Evolutionary conservation across 768 basidiomycete genomes (phyloP), one percentile per base, ranked within the genome.

Genomic region (Pleurotus pulmonarius): DNA sequence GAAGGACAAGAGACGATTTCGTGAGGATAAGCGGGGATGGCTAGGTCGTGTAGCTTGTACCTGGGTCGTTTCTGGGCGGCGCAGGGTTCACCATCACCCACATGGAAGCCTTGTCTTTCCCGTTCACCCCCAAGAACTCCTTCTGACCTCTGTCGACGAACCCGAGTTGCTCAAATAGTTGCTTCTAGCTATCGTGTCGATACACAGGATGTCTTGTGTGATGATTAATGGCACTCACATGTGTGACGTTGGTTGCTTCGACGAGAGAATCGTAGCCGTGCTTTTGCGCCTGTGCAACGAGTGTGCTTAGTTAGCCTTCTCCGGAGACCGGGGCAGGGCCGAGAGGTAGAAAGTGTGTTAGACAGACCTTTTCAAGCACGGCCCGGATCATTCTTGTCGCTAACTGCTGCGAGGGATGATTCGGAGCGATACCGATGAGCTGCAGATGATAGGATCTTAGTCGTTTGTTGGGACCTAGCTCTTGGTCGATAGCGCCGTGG

Each of bases 381-480:
- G 22, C 4, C n/a, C 18, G 26, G 8, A 63, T 63, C 34, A 63
- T 49, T 16, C 39, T 52, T 12, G 60, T 59, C 37, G 60, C 62
- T 16, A 63, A 51, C 38, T 58, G 58, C 56, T 44, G 44, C 5
- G 55, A 37, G 24, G 46, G 60, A 37, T 56, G 60, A 39, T 58
- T 52, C 22, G 62, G 62, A 13, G 57, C 6, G 20, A 63, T 47
- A 9, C 62, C 62, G n/a, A 61, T 58, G 2, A 59, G 56, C 43
- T 63, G 63, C 5, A 63, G 53, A 18, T 60, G 63, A 56, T 59
- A 63, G 47, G 58, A 58, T n/a, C 41, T 54, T 34, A 41, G 53
- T 29, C 54, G 61, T 13, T 58, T 60, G 9, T 60, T 59, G 24
- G 48, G 49, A 2, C 63, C 63, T 16, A 61, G 16, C 7, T 26